Base-by-base conservation (phyloP, 2,329 filamentous ascomycete genomes). In the Graphilbum ipis-grandicollis region DNA sequence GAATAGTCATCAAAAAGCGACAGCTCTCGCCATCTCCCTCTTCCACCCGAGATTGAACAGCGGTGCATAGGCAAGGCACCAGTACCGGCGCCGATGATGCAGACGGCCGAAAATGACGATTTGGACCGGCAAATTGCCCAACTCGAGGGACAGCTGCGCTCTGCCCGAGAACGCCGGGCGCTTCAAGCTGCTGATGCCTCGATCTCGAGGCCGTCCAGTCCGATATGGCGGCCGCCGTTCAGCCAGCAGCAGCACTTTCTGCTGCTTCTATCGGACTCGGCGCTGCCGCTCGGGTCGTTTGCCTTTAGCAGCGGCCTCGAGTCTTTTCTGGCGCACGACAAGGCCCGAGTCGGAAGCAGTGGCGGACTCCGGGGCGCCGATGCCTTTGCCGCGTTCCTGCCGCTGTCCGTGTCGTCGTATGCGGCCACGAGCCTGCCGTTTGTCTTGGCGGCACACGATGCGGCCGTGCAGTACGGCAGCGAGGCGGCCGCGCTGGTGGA, bases 221-320 rank as follows among this genome's bases (percentile, higher is more conserved):
- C 36, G 22, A 9, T 26, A 34, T 17, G 5, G 5, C 6, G 7
- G 29, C 15, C 29, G 21, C 22, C 19, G 18, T 10, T 10, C 39
- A 33, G 37, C 37, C 25, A 32, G 18, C 40, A 42, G 30, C 40
- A 66, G 21, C 82, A 88, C 55, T 76, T 79, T 45, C 69, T 85
- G 28, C 70, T 88, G 23, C 65, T 90, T 4, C 73, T 88, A 34
- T 73, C 82, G 34, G 82, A 90, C 60, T 86, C 82, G 2, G 79
- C 80, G 13, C 70, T 90, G 3, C 82, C 82, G 1, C 65, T 90
- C 0, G 82, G 82, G 39, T 83, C 81, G n/a, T 90, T 90, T 57
- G 82, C 82, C 48, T 90, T 88, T 60, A 82, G 75, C 60, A 79
- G 73, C 46, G 81, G 81, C 3, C 68, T 90, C 14, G 82, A 90